phyloP scores from a whole-genome alignment of 331 rosid genomes.

The Pyrus hybrid region DNA sequence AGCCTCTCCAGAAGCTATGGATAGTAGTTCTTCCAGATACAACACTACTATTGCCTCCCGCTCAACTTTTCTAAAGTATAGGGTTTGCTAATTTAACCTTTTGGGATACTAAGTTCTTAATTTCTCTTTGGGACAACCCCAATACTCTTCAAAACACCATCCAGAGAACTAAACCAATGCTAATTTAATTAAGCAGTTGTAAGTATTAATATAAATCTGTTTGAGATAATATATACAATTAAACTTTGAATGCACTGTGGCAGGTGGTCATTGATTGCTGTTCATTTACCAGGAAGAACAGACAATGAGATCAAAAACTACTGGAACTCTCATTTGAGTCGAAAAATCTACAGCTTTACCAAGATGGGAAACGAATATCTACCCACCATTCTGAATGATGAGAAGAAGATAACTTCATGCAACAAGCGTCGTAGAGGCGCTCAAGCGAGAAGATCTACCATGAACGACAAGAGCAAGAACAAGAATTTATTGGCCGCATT shows the following conservation, averaged over 20 bases:
- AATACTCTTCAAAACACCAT: background rate
- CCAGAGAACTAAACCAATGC: background rate
- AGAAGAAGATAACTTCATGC: background rate
- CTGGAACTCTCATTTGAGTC: conserved; percentile 80
- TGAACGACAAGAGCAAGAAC: conserved; percentile 15
- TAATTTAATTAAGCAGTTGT: background rate
- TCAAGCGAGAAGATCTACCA: conserved; percentile 14
- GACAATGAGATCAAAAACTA: conserved; percentile 85
- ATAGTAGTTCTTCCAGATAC: too few species aligned
- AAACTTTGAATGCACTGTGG: background rate
- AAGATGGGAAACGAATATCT: conserved; percentile 28
- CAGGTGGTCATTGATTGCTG: conserved; percentile 89
- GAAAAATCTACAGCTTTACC: conserved; percentile 53
- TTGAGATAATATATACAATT: background rate
- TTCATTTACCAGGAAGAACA: conserved; percentile 68
- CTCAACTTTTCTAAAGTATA: too few species aligned
- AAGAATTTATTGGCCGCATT: background rate
- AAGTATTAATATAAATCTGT: background rate
- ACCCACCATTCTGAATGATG: conserved; percentile 9
- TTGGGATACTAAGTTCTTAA: background rate
- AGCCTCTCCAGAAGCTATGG: too few species aligned
- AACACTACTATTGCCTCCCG: too few species aligned
- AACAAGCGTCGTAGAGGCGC: conserved; percentile 23
- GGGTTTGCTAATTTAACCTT: too few species aligned
- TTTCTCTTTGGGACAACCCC: background rate